Conservation (phyloP, 1,139 yeast genomes). For the Pichia sp. region DNA sequence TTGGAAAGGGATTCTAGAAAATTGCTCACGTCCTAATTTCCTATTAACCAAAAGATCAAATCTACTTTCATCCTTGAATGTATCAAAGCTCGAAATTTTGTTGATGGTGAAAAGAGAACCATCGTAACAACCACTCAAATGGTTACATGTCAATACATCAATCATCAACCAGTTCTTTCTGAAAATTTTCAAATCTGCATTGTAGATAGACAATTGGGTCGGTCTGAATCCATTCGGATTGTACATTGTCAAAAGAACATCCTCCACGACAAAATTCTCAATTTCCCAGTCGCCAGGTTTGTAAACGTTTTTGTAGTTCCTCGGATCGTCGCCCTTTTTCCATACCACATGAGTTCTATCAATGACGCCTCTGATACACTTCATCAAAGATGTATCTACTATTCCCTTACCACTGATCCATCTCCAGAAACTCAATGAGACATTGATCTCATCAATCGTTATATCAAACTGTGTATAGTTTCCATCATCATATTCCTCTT, state of each 20-base stretch:
- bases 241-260: slow-evolving; percentile 68
- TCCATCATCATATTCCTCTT: slow-evolving; percentile 58
- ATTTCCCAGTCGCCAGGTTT: slow-evolving; percentile 91
- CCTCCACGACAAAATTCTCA: slow-evolving; percentile 75
- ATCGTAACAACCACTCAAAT: slow-evolving; percentile 87
- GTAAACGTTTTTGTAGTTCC: slow-evolving; percentile 65
- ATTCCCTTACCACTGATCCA: slow-evolving; percentile 93
- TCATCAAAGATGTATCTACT: slow-evolving; percentile 70
- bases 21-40: slow-evolving; percentile 14
- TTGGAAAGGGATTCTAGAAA: slow-evolving; percentile 10
- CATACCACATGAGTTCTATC: slow-evolving; percentile 84
- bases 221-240: slow-evolving; percentile 82
- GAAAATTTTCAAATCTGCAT: slow-evolving; percentile 70
- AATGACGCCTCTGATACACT: slow-evolving; percentile 84
- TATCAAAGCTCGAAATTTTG: slow-evolving; percentile 55
- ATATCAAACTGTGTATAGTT: slow-evolving; percentile 93
- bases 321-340: slow-evolving; percentile 78
- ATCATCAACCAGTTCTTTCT: slow-evolving; percentile 91
- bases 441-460: slow-evolving; percentile 77
- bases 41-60: slow-evolving; percentile 21
- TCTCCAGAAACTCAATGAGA: slow-evolving; percentile 71
- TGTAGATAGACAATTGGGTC: slow-evolving; percentile 78
- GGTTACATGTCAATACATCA: slow-evolving; percentile 78
- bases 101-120: slow-evolving; percentile 89
- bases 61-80: slow-evolving; percentile 28